phyloP scores from a whole-genome alignment of 2,329 filamentous ascomycete genomes.

The Ascochyta rabiei region DNA sequence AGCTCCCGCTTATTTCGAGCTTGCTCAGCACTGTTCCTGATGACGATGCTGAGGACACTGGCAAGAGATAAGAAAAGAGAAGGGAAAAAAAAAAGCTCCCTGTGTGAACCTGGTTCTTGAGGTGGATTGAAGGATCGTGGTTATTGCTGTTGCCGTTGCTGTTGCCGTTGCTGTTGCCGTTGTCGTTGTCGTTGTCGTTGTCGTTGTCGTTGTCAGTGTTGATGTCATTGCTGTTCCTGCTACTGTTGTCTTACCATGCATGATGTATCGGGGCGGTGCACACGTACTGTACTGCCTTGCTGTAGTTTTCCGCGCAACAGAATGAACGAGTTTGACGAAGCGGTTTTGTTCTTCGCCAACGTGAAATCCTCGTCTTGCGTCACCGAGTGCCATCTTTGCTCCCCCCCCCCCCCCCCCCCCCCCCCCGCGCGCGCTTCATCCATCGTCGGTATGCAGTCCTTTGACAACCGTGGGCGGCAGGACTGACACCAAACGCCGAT shows the following conservation, averaged over 20 bases:
- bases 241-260: not conserved
- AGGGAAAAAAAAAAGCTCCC: not conserved
- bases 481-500: too few relatives aligned
- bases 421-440: too few relatives aligned
- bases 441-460: too few relatives aligned
- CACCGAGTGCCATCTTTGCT: too few relatives aligned
- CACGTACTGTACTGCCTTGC: not conserved
- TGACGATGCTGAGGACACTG: not conserved
- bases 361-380: too few relatives aligned
- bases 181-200: not conserved
- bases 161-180: not conserved
- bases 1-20: slow-evolving; percentile 8
- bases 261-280: not conserved
- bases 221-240: not conserved
- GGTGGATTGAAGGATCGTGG: not conserved
- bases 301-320: not conserved
- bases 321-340: not conserved
- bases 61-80: not conserved
- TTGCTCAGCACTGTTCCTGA: slow-evolving; percentile 1
- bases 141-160: not conserved
- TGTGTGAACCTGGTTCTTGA: not conserved
- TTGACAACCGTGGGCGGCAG: too few relatives aligned
- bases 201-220: not conserved
- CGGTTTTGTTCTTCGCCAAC: too few relatives aligned
- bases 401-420: too few relatives aligned